These are phyloP conservation scores for Puya raimondii DNA, from an alignment of 176 grass and related monocot genomes.

Conservation along the genomic window DNA sequence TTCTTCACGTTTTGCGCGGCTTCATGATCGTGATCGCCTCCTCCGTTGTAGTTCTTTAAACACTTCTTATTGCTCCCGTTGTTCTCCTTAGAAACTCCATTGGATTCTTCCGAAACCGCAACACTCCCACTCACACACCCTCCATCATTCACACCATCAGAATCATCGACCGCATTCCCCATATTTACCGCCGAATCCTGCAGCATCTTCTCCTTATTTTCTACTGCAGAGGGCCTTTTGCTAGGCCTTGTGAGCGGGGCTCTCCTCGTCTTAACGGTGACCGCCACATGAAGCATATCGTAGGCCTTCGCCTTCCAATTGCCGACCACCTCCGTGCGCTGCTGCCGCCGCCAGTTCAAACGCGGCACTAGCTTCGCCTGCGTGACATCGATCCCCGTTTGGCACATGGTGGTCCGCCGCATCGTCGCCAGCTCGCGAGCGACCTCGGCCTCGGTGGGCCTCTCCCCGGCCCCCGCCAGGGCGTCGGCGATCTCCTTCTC, in stretches of 20 bases:
- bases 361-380: constrained; percentile 76
- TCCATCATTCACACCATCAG: too few relatives aligned
- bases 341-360: constrained; percentile 80
- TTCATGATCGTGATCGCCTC: neutral
- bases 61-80: too few relatives aligned
- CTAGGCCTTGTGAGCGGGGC: constrained; percentile 77
- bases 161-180: neutral
- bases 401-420: constrained; percentile 89
- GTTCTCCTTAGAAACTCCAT: too few relatives aligned
- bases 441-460: constrained; percentile 74
- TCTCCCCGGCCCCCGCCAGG: constrained; percentile 73
- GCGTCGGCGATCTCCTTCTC: constrained; percentile 88
- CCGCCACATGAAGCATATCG: constrained; percentile 81
- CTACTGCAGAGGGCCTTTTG: constrained; percentile 68
- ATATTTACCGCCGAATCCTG: neutral
- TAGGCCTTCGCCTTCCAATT: constrained; percentile 92
- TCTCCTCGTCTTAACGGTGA: constrained; percentile 74
- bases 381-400: constrained; percentile 72
- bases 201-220: neutral
- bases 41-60: neutral
- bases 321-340: constrained; percentile 59
- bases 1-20: neutral
- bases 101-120: too few relatives aligned
- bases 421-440: constrained; percentile 81
- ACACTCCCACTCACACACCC: too few relatives aligned